Base-by-base conservation (phyloP, 345 rosid species). In the Aethionema arabicum region DNA sequence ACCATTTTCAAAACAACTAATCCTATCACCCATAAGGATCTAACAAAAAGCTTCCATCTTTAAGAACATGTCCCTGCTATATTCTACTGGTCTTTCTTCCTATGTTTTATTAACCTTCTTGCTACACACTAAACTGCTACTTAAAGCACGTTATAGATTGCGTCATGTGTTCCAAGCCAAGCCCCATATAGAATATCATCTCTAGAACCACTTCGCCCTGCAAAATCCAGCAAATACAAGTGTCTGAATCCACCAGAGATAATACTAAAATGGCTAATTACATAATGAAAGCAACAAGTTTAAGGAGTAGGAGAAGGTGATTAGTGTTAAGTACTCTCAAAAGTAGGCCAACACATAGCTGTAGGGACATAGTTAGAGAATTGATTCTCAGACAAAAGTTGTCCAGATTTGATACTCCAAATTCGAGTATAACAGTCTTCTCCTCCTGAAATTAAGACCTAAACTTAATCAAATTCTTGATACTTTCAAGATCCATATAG, bases 321-420 rank as follows among this genome's bases (percentile, higher is more conserved):
- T 63, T 46, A 70, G 58, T 48, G 64, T 7, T 13, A 32, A 29
- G 10, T 81, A 86, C 95, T 63, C 69, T 72, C 68, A 32, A 61
- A 61, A 37, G 62, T 59, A 65, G 66, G 75, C 90, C 87, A 82
- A 75, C 83, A 73, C 66, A 78, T 52, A 27, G 77, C 75, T 27
- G 87, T 61, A 40, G 77, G 80, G 59, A 72, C 72, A 59, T 85
- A 69, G 69, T 78, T 63, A 12, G 75, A 82, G 61, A 80, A 43
- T 56, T 77, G 85, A 1, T 83, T 81, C 52, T 81, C 80, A 53
- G 76, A 83, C 39, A 91, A 75, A 69, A 88, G 77, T 65, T 91
- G 75, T n/a, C 96, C 96, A 35, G 98, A 88, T 72, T 74, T 85
- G 42, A 91, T 74, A 59, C 85, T 83, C 98, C 98, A 91, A 55